Evolutionary conservation across 768 basidiomycete genomes (phyloP), one percentile per base, ranked within the genome.

Genomic region (Rhodotorula graminis): DNA sequence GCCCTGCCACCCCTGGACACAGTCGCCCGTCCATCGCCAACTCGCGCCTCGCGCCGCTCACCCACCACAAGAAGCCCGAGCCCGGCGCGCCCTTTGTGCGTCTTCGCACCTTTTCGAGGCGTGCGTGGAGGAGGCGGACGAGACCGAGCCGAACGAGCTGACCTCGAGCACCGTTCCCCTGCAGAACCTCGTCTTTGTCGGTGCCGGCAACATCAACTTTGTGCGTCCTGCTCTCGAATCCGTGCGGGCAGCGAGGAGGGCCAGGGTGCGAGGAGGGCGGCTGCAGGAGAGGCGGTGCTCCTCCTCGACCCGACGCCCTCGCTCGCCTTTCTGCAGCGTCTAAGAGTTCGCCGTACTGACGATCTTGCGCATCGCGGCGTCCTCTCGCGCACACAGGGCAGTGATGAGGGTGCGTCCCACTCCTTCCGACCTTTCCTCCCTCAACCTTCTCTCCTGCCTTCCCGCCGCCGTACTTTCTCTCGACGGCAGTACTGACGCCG

Each of bases 181-280:
- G 56, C 65, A 69, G 62, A 95, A 96, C 81, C 88, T 98, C 65
- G 87, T 95, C 80, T 93, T 95, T 82, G 84, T 98, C 77, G 94
- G 94, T 63, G 94, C 94, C 40, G 94, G 93, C 25, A 95, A 96
- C 83, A 94, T 97, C 83, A 96, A 96, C 93, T 98, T 98, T 80
- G 94, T 87, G 42, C 33, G 67, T 46, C 56, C 7, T 9, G 1
- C 10, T 21, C 23, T 33, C 46, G 23, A n/a, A n/a, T 7, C 8
- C 10, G 1, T 0, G 44, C 14, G 42, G 27, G n/a, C 19, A 33
- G 47, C 25, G 37, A 37, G 37, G 37, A 37, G 37, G 37, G 5
- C 9, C 37, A 9, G 9, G 37, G 37, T 37, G 37, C 19, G 58
- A 8, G 58, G 58, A 14, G 4, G 42, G 18, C 19, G 23, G 47